Conservation (phyloP, 371 early-diverging fungal genomes). For the Apophysomyces sp. region DNA sequence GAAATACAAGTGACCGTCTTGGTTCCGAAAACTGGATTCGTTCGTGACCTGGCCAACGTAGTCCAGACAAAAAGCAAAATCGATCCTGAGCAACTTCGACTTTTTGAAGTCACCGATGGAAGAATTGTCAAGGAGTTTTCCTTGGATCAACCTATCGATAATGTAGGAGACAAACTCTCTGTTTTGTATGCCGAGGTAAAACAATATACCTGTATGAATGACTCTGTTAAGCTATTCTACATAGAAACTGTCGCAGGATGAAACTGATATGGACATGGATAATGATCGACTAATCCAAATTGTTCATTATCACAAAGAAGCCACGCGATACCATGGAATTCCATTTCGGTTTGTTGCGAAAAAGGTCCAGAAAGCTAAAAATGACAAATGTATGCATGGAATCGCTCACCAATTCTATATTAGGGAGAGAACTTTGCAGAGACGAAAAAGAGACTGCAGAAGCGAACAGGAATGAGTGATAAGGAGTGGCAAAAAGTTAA, state of each 20-base stretch:
- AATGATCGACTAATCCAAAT: conserved; percentile 60
- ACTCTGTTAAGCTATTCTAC: background rate
- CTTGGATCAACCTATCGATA: conserved; percentile 38
- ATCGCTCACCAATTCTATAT: background rate
- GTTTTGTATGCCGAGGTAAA: conserved; percentile 42
- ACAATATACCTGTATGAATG: background rate
- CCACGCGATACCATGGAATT: conserved; percentile 68
- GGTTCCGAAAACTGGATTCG: conserved; percentile 56
- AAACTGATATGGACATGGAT: conserved; percentile 40
- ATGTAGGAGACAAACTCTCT: conserved; percentile 27
- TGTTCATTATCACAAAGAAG: conserved; percentile 76
- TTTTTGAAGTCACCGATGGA: conserved; percentile 43
- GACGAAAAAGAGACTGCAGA: conserved; percentile 72
- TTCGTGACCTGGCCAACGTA: conserved; percentile 61
- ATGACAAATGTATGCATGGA: no score
- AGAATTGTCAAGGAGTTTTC: conserved; percentile 38
- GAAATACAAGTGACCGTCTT: conserved; percentile 44
- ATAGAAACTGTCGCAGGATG: conserved; percentile 67
- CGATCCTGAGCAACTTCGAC: conserved; percentile 31
- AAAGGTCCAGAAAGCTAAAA: no score
- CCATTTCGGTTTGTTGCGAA: conserved; percentile 80
- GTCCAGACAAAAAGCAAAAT: conserved; percentile 53
- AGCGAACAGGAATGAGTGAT: conserved; percentile 73
- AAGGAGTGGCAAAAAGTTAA: conserved; percentile 87
- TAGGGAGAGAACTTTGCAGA: conserved; percentile 67